Evolutionary conservation across 2,329 filamentous ascomycete species (phyloP), one percentile per base, ranked within the genome.

Genomic region (Beauveria sp.): DNA sequence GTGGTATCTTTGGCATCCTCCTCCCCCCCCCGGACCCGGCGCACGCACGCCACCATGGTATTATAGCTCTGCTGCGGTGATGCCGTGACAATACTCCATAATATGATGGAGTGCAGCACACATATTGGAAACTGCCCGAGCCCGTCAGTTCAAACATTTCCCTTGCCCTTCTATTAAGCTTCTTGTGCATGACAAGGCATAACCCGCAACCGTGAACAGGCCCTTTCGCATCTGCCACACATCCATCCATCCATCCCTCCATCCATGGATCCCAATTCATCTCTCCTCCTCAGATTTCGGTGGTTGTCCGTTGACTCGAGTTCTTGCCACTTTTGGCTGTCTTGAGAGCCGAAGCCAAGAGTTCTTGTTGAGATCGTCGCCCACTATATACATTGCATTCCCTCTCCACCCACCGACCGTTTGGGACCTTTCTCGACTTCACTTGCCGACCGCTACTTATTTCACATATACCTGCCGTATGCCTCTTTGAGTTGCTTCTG

Each of bases 11-110:
- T 38, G 34, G 34, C 18, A 51, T 10, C 9, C 34, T 24, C 49
- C 58, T 42, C n/a, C 53, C 45, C 9, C 45, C 56, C 49, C 49
- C 40, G 20, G 48, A 53, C 3, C 50, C 26, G n/a, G 42, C 14
- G 51, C 49, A 60, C 48, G 10, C 40, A 52, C 58, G 58, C 58
- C 50, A 60, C 49, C 50, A 24, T n/a, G 20, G 50, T 60, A 53
- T 60, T 51, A 60, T 60, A 60, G 56, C 24, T 43, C 46, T 52
- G 26, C 24, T 52, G 48, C 48, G 57, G 56, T 59, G 57, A 60
- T 60, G 34, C 57, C 57, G 49, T 60, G 57, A 43, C 48, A 60
- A 52, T 60, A 60, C 57, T 60, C 57, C 57, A 60, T 60, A 60
- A 51, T 60, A 50, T 24, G 55, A 60, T 60, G 58, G 58, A 60